Base-by-base conservation (phyloP, 257 asterid species). In the Nicotiana knightiana region DNA sequence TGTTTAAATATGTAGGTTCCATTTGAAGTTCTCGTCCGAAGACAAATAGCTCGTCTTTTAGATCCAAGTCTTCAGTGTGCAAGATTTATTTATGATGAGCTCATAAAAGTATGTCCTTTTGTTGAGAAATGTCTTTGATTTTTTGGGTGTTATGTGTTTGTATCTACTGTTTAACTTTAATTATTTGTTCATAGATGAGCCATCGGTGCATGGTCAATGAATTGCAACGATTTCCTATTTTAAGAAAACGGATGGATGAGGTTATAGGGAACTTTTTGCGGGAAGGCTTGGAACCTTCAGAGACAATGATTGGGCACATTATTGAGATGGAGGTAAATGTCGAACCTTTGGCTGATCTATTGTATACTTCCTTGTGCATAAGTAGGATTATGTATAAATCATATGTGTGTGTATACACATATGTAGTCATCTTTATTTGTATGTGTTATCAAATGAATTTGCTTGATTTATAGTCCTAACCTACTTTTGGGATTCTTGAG, bases 1-100 rank as follows among this genome's bases (percentile, higher is more conserved):
- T 81, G 76, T 71, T 17, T 30, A 58, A 83, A 83, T 70, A 16
- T 89, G 85, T 64, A 94, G 99, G 97, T 92, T 78, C 98, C 99
- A 62, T 96, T 96, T 88, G 99, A 96, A 87, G 96, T 93, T 90
- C 97, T 96, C 84, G 84, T 94, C 80, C 91, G 96, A 81, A 93
- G 93, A 78, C 97, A 96, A 86, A 94, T 96, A 48, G 94, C 97
- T 81, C 97, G 98, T 17, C 85, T 96, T 77, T 87, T 90, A 93
- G 98, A 96, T 88, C 98, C 98, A 62, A 96, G 99, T 88, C 97
- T 96, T 81, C 98, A 96, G 85, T 96, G 98, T 89, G 94, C 98
- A 75, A 88, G 97, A 86, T 96, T 94, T 85, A 89, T 96, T 82
- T 96, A 91, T 30, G 98, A 96, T 83, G 99, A 96, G 91, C 88